Evolutionary conservation across 495 filamentous ascomycete genomes (phyloP).

Genomic region (Geopyxis carbonaria): DNA sequence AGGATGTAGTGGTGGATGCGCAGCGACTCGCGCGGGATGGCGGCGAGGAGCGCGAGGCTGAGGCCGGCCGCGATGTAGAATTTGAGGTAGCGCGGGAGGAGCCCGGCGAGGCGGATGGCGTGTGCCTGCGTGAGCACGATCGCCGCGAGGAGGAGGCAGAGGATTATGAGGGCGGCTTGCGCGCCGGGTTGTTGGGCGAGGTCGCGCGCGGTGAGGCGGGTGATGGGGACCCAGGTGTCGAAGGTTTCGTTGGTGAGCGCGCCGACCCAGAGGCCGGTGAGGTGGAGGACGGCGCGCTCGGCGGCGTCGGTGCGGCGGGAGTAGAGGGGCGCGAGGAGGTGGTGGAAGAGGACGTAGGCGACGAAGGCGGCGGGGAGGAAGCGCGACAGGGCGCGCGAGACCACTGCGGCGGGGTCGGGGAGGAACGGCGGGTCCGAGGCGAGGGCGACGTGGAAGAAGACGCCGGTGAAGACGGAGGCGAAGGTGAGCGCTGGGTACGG

Average conservation of each 20-base stretch:
- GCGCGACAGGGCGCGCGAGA: slow-evolving; percentile 54
- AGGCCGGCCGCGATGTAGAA: slow-evolving; percentile 48
- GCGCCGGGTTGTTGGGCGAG: slow-evolving; percentile 63
- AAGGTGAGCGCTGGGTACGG: slow-evolving; percentile 52
- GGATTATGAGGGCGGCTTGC: slow-evolving; percentile 46
- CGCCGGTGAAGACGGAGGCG: slow-evolving; percentile 49
- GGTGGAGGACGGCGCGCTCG: slow-evolving; percentile 57
- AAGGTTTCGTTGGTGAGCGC: slow-evolving; percentile 72
- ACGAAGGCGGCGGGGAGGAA: slow-evolving; percentile 63
- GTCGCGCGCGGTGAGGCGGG: slow-evolving; percentile 59
- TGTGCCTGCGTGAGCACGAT: slow-evolving; percentile 53
- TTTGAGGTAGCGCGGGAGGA: slow-evolving; percentile 50
- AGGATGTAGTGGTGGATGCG: slow-evolving; percentile 93
- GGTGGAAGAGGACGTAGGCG: slow-evolving; percentile 56
- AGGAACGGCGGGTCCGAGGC: slow-evolving; percentile 55
- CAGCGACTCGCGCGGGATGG: slow-evolving; percentile 64
- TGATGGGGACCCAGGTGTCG: slow-evolving; percentile 58
- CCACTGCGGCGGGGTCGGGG: slow-evolving; percentile 35
- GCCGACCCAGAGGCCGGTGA: slow-evolving; percentile 61
- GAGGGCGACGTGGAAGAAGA: slow-evolving; percentile 64
- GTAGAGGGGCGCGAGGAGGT: slow-evolving; percentile 32
- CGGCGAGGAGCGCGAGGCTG: slow-evolving; percentile 42
- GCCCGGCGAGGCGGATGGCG: slow-evolving; percentile 55
- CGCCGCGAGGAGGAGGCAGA: slow-evolving; percentile 42
- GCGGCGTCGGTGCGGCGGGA: slow-evolving; percentile 41